These are phyloP conservation scores for Gelatoporia subvermispora DNA, from an alignment of 768 basidiomycete species.

Conservation along the genomic window DNA sequence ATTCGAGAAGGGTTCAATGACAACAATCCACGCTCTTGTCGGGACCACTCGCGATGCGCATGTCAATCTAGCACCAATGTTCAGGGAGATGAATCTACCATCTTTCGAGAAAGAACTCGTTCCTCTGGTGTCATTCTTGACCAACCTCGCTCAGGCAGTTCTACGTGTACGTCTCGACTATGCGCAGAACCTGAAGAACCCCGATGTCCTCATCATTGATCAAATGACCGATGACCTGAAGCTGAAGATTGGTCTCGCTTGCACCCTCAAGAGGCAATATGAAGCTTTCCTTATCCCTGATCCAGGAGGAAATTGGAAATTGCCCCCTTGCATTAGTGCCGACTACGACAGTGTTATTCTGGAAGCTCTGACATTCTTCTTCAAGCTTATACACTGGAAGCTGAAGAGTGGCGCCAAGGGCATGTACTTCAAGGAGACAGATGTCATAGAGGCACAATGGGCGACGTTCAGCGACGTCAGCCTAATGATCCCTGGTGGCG, in stretches of 20 bases:
- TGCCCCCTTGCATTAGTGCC: conserved; percentile 83
- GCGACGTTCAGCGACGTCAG: conserved; percentile 92
- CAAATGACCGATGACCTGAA: conserved; percentile 93
- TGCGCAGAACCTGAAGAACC: conserved; percentile 82
- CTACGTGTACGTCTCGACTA: conserved; percentile 87
- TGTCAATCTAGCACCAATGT: conserved; percentile 68
- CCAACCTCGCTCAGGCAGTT: conserved; percentile 87
- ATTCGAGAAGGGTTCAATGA: conserved; percentile 86
- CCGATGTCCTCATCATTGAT: conserved; percentile 86
- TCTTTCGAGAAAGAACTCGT: conserved; percentile 86
- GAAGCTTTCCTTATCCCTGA: conserved; percentile 88
- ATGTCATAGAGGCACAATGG: conserved; percentile 96
- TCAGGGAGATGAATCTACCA: conserved; percentile 87
- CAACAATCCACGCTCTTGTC: conserved; percentile 83
- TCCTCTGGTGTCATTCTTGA: conserved; percentile 93
- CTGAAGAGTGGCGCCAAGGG: conserved; percentile 88
- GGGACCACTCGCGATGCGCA: conserved; percentile 83
- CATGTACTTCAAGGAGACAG: conserved; percentile 96
- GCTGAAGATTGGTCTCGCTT: conserved; percentile 85
- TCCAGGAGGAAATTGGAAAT: conserved; percentile 79
- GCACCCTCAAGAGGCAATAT: conserved; percentile 93
- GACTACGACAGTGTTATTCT: conserved; percentile 89
- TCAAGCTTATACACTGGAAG: conserved; percentile 93
- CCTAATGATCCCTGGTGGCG: conserved; percentile 81
- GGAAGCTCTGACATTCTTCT: conserved; percentile 84